Evolutionary conservation across 2,329 filamentous ascomycete genomes (phyloP), one percentile per base, ranked within the genome.

Genomic region (Talaromyces sp.): DNA sequence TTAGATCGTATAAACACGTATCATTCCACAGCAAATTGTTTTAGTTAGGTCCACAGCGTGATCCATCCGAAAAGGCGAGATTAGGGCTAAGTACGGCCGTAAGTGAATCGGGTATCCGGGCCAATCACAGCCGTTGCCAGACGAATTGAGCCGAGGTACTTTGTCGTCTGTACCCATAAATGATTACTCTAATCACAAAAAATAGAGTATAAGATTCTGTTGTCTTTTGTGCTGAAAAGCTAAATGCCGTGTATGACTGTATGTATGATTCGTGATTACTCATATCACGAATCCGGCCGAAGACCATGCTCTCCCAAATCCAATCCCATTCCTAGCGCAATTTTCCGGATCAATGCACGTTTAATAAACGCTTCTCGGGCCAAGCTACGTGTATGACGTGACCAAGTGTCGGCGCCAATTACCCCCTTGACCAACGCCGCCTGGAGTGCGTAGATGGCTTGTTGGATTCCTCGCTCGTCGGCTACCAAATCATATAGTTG

Each of bases 401-500:
- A 79, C 81, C 81, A 83, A 2, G 79, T 78, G 53, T 82, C 80
- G 2, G 79, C 73, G 0, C 77, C 77, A 62, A 81, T 80, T 49
- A 80, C 76, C 10, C 80, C 80, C 58, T 78, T 77, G 43, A 80
- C 80, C 19, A 82, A 73, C 15, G 76, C 81, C 53, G 76, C 75
- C 67, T 81, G 82, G 65, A 81, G 72, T 17, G 79, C 89, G 73
- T 95, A 96, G 68, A 98, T 88, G 2, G 92, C 91, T 75, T 97
- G 94, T 36, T 90, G 90, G 58, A 96, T 85, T 2, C 91, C 93
- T 69, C 90, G 85, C 79, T 97, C 94, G 75, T 99, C 95, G 1
- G 93, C 92, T 31, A 93, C 91, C 1, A 96, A 83, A 58, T 89
- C 88, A 78, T 98, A 99, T 25, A 99, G 81, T 81, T 99, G 95